phyloP scores from a whole-genome alignment of 2,329 filamentous ascomycete genomes.

The Aspergillus luchuensis region DNA sequence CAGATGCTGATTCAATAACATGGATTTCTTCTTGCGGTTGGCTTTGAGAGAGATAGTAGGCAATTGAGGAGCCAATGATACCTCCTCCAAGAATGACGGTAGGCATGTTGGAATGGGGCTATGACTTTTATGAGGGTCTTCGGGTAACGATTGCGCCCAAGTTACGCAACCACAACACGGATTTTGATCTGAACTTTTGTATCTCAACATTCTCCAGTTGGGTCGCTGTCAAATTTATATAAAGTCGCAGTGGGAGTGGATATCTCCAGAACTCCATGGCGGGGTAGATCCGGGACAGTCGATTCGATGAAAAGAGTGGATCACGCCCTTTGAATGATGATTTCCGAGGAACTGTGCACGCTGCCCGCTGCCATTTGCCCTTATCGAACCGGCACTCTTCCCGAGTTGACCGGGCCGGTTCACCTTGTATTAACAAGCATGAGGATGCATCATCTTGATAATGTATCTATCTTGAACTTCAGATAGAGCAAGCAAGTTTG shows the following conservation, averaged over 20 bases:
- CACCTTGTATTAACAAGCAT: too few species aligned
- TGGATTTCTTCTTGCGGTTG: slow-evolving; percentile 50
- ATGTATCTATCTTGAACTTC: not conserved
- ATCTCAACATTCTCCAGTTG: not conserved
- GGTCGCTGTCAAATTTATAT: not conserved
- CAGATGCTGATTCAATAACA: slow-evolving; percentile 58
- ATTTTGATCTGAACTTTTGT: not conserved
- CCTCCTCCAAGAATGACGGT: slow-evolving; percentile 70
- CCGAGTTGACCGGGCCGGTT: not conserved
- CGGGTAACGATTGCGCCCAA: too few species aligned
- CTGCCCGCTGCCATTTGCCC: not conserved
- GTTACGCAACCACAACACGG: too few species aligned
- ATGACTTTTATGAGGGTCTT: too few species aligned
- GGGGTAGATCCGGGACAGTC: not conserved
- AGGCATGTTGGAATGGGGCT: slow-evolving; percentile 42
- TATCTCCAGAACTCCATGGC: not conserved
- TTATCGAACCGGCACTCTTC: not conserved
- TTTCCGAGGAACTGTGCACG: not conserved
- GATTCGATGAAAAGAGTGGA: not conserved
- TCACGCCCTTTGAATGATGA: slow-evolving; percentile 9
- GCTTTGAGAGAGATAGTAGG: slow-evolving; percentile 67
- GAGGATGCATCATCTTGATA: not conserved
- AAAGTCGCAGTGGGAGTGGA: not conserved
- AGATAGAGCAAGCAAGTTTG: not conserved
- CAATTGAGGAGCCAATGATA: slow-evolving; percentile 69